Evolutionary conservation across 257 asterid species (phyloP), one percentile per base, ranked within the genome.

Genomic region (Solanum chmielewskii): DNA sequence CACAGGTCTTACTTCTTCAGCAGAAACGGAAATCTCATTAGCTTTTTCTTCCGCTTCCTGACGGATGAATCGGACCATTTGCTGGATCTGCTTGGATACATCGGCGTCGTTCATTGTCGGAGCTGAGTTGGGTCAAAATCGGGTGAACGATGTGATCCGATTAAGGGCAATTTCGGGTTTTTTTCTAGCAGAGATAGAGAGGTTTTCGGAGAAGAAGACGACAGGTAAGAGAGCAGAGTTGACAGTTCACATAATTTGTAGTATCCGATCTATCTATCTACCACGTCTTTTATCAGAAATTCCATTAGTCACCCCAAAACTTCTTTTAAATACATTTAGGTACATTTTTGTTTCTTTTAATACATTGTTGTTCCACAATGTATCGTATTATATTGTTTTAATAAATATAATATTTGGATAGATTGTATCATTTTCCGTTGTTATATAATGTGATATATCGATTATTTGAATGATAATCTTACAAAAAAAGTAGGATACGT

Each of bases 61-160:
- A 90, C 99, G 99, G 93, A 97, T 97, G 95, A 97, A 97, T 83
- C 98, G 93, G 86, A 97, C 98, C 99, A 97, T 95, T 97, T 95
- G 98, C 94, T 95, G 99, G 98, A 97, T 97, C 98, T 97, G 99
- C 98, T 93, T 94, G 33, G 98, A 94, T 45, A 97, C 99, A 91
- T 97, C 98, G 83, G 95, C 90, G 91, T 97, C 99, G 90, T 97
- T 95, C 99, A 97, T 97, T 20, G 80, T 93, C 52, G 89, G 90
- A 88, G 85, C 81, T 88, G 85, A 16, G 23, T 78, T 20, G 12
- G 85, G 33, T 81, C 20, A 1, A 29, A 49, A 3, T 80, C 85
- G 69, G 85, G 85, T 81, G 69, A 81, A 81, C 85, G 45, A 29
- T 1, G 33, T 9, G 82, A 39, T 75, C 82, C 56, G n/a, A 33